phyloP scores from a whole-genome alignment of 805 yeast genomes.

The Isabelozyma gotoi region DNA sequence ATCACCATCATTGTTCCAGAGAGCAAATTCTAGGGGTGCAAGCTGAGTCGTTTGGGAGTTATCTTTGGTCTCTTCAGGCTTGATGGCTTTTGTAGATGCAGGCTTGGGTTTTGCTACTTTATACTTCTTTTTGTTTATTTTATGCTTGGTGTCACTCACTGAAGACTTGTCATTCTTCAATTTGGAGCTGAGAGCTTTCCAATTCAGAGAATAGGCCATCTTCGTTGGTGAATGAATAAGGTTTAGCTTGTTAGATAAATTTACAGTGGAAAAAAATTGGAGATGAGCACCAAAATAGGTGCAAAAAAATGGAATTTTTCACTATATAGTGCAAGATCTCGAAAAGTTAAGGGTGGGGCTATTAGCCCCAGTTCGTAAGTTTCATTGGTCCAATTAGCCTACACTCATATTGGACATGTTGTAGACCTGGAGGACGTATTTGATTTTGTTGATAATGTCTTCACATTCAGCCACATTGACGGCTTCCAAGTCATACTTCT shows the following conservation, averaged over 20 bases:
- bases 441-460: conserved; percentile 75
- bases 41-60: neutral
- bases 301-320: neutral
- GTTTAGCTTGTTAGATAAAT: too few species aligned
- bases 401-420: conserved; percentile 25
- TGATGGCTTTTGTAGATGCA: neutral
- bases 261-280: neutral
- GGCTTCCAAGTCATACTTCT: conserved; percentile 88
- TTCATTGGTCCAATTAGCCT: neutral
- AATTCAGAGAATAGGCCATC: conserved; percentile 6
- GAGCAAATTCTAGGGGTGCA: conserved; percentile 17
- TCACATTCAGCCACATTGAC: conserved; percentile 55
- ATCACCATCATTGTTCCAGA: conserved; percentile 25
- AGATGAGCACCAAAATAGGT: neutral
- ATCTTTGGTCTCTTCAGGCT: neutral
- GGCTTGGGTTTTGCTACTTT: neutral
- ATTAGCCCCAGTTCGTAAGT: neutral
- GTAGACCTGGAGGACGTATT: conserved; percentile 56
- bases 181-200: conserved; percentile 6
- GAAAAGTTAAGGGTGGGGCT: neutral
- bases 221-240: neutral
- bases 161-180: conserved; percentile 6
- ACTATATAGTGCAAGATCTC: neutral
- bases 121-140: conserved; percentile 3
- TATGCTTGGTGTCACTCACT: conserved; percentile 11